Percentiles rank a stretch among this genome's conserved stretches.
phyloP scores from a whole-genome alignment of 78 protist species.

The Polysphondylium violaceum region DNA sequence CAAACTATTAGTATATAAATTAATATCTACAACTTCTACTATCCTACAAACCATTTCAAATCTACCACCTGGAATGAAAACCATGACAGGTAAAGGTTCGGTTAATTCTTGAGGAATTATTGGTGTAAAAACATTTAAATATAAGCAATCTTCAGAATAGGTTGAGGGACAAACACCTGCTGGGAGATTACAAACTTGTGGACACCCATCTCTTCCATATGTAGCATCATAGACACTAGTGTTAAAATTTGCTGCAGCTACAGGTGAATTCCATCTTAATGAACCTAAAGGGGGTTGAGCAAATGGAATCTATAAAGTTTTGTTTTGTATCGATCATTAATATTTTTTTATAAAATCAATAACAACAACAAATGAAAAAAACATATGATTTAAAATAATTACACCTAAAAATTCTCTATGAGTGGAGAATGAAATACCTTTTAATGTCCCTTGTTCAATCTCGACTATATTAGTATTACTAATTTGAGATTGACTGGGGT shows the following conservation, averaged over 20 bases:
- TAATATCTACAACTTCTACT: not conserved
- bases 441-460: too few relatives aligned
- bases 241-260: not conserved
- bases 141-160: conserved; percentile 74
- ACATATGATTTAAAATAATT: too few relatives aligned
- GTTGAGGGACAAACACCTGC: conserved; percentile 38
- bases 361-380: too few relatives aligned
- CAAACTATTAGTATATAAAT: not conserved
- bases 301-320: conserved; percentile 31
- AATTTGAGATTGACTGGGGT: too few relatives aligned
- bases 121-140: conserved; percentile 80
- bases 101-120: not conserved
- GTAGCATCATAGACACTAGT: conserved; percentile 21
- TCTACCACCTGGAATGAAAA: conserved; percentile 80
- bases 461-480: too few relatives aligned
- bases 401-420: too few relatives aligned
- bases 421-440: too few relatives aligned
- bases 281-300: conserved; percentile 60
- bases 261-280: conserved; percentile 44
- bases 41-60: not conserved
- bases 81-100: conserved; percentile 71
- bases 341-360: too few relatives aligned
- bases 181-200: conserved; percentile 65
- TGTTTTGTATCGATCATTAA: not conserved
- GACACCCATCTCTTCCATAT: conserved; percentile 34